Conservation (phyloP, 2,329 filamentous ascomycete genomes). For the Fusarium sp. region DNA sequence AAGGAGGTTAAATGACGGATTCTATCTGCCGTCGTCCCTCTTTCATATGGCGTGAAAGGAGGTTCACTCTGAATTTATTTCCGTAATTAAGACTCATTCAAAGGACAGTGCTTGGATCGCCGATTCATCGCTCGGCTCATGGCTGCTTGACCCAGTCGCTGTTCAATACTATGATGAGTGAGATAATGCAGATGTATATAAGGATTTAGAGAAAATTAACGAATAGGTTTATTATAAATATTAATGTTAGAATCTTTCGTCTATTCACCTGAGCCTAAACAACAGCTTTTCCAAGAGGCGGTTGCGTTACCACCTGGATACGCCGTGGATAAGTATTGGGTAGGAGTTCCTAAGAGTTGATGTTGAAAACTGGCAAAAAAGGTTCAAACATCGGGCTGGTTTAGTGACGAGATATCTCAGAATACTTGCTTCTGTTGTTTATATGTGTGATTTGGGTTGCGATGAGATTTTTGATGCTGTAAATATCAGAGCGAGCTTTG, state of each 20-base stretch:
- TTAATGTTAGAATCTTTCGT: not conserved
- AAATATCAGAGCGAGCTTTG: too few relatives aligned
- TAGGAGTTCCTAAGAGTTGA: not conserved
- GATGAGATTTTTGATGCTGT: too few relatives aligned
- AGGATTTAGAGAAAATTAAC: not conserved
- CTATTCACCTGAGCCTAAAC: not conserved
- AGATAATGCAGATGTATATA: not conserved
- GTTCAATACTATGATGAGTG: too few relatives aligned
- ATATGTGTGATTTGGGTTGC: too few relatives aligned
- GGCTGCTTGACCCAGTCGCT: too few relatives aligned
- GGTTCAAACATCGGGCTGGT: rapidly evolving
- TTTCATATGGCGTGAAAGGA: not conserved
- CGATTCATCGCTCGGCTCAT: not conserved
- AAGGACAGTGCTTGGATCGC: not conserved
- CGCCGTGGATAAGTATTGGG: not conserved
- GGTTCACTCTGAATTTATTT: not conserved
- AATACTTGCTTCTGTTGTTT: too few relatives aligned
- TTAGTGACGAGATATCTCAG: not conserved
- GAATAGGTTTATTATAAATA: not conserved
- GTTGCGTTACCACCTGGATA: not conserved
- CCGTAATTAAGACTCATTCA: not conserved
- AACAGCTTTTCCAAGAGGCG: not conserved
- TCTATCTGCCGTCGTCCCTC: not conserved
- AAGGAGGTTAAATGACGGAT: not conserved
- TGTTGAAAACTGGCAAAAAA: not conserved